A percentile compares a stretch with the other conserved stretches of the same genome.
Conservation (phyloP, 2,329 filamentous ascomycete genomes). For the Xylaria digitata region DNA sequence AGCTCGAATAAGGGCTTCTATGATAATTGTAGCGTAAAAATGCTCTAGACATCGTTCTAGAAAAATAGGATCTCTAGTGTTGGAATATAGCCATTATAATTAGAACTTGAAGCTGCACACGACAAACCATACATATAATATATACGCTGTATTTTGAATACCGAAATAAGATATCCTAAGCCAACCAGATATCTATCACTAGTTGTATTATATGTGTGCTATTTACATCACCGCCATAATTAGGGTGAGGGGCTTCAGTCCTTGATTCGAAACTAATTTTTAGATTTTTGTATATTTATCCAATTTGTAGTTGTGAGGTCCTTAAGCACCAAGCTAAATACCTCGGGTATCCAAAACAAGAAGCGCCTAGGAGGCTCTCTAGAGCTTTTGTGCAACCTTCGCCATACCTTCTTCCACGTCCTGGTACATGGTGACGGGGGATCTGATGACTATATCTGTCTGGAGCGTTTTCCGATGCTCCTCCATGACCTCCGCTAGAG, state of each 20-base stretch:
- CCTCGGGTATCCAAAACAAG: not conserved
- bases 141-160: too few relatives aligned
- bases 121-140: too few relatives aligned
- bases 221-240: not conserved
- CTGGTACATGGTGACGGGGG: not conserved
- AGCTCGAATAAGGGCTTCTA: too few relatives aligned
- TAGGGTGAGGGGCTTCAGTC: not conserved
- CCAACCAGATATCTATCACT: too few relatives aligned
- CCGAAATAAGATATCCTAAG: too few relatives aligned
- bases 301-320: not conserved
- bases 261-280: not conserved
- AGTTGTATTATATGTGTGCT: not conserved
- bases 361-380: not conserved
- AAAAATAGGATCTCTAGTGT: too few relatives aligned
- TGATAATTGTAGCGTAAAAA: too few relatives aligned
- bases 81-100: too few relatives aligned
- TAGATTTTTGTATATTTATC: not conserved
- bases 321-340: not conserved
- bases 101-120: too few relatives aligned
- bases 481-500: constrained; percentile 57
- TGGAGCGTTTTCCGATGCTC: constrained; percentile 44
- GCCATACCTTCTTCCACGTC: not conserved
- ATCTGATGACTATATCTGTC: constrained; percentile 23
- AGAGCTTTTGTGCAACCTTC: not conserved
- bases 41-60: too few relatives aligned